Evolutionary conservation across 1,139 yeast genomes (phyloP).

Genomic region (Taphrina deformans): DNA sequence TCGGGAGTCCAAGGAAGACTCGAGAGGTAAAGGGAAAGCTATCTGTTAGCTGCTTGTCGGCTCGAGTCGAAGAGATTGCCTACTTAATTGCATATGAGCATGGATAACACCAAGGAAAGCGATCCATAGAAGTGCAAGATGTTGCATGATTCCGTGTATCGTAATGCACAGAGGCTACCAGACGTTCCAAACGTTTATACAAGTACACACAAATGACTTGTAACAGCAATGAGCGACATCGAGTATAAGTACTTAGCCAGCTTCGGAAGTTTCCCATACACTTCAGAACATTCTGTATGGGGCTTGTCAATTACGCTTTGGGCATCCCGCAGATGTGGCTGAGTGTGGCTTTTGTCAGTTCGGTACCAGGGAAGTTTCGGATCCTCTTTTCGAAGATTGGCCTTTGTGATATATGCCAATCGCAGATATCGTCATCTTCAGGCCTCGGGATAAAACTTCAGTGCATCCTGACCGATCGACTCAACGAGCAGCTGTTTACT

Average conservation of each 20-base stretch:
- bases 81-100: conserved; percentile 11
- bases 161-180: background rate
- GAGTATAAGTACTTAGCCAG: background rate
- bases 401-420: too few relatives aligned
- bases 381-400: background rate
- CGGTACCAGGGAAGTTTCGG: background rate
- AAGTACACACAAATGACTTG: too few relatives aligned
- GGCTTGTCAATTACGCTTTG: conserved; percentile 3
- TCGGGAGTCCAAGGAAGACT: conserved; percentile 10
- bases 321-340: conserved; percentile 4
- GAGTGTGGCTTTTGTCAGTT: background rate
- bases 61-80: background rate
- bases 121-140: background rate
- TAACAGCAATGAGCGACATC: background rate
- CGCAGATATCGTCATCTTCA: too few relatives aligned
- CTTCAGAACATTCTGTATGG: background rate
- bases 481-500: too few relatives aligned
- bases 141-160: background rate
- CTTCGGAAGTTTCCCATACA: background rate
- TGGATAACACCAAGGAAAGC: background rate
- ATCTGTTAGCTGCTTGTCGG: background rate
- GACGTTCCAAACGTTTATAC: too few relatives aligned
- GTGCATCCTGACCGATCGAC: too few relatives aligned
- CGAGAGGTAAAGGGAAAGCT: conserved; percentile 26
- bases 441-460: too few relatives aligned